Percentiles rank a stretch among this genome's conserved stretches.
Conservation (phyloP, 768 basidiomycete species). For the Boletus reticuloceps region DNA sequence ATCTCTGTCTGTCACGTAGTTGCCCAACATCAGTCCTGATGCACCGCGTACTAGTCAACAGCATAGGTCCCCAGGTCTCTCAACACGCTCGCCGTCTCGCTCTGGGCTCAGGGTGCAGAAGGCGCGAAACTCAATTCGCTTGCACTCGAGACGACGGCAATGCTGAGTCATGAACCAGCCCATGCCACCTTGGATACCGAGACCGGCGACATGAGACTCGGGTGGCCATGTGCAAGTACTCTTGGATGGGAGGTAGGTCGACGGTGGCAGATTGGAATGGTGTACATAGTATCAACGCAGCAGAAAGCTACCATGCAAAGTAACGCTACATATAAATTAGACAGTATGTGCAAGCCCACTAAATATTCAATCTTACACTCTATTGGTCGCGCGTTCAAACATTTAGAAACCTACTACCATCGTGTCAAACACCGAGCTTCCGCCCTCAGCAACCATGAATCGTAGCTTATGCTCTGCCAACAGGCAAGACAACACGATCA, state of each 20-base stretch:
- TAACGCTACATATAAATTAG: background rate
- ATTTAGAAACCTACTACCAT: background rate
- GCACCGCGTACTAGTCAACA: conserved; percentile 14
- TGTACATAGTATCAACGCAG: background rate
- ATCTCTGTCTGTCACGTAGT: no score
- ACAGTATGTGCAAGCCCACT: background rate
- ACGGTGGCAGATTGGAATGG: background rate
- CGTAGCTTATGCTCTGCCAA: conserved; percentile 15
- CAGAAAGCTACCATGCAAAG: background rate
- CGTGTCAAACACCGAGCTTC: background rate
- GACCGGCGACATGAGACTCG: conserved; percentile 12
- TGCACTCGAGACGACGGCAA: conserved; percentile 36
- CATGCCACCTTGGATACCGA: conserved; percentile 24
- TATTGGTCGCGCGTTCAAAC: background rate
- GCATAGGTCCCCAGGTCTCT: conserved; percentile 21
- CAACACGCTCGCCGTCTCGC: conserved; percentile 47
- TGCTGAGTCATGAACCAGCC: conserved; percentile 26
- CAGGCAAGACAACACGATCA: conserved; percentile 20
- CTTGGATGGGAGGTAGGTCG: no score
- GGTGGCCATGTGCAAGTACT: background rate
- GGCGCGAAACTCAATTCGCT: conserved; percentile 44
- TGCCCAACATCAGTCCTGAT: background rate
- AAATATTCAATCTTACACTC: no score
- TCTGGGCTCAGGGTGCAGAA: conserved; percentile 42
- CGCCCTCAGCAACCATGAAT: background rate